Evolutionary conservation across 805 yeast genomes (phyloP).

Genomic region (Candida khao-thaluensis): DNA sequence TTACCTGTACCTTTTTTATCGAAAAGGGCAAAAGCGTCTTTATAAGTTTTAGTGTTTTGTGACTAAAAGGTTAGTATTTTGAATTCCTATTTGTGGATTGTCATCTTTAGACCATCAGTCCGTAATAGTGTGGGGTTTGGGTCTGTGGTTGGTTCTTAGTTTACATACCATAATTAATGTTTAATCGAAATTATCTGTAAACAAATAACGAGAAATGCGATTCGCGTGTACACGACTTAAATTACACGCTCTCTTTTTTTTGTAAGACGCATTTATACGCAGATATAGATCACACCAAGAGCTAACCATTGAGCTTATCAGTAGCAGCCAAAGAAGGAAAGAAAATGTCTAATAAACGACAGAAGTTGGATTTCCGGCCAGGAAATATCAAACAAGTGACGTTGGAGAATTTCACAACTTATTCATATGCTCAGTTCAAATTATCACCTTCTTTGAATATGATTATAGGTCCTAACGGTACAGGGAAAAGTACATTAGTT

Average conservation of each 20-base stretch:
- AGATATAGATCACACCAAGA: too few relatives aligned
- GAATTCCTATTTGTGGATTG: too few relatives aligned
- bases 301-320: too few relatives aligned
- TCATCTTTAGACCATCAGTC: too few relatives aligned
- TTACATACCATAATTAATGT: conserved; percentile 4
- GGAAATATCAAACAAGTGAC: conserved; percentile 53
- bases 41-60: conserved; percentile 51
- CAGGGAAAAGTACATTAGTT: conserved; percentile 91
- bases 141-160: too few relatives aligned
- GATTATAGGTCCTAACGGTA: conserved; percentile 95
- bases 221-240: conserved; percentile 6
- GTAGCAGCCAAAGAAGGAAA: too few relatives aligned
- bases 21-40: conserved; percentile 94
- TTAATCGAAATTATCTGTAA: conserved; percentile 4
- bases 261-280: not conserved
- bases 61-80: too few relatives aligned
- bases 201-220: conserved; percentile 6
- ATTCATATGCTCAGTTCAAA: conserved; percentile 63
- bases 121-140: too few relatives aligned
- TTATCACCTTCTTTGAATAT: conserved; percentile 83
- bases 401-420: conserved; percentile 66
- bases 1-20: conserved; percentile 95
- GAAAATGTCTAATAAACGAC: conserved; percentile 3
- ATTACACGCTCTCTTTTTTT: too few relatives aligned
- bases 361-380: conserved; percentile 21